phyloP scores from a whole-genome alignment of 169 alveolate genomes.

The Cryptosporidium bovis region DNA sequence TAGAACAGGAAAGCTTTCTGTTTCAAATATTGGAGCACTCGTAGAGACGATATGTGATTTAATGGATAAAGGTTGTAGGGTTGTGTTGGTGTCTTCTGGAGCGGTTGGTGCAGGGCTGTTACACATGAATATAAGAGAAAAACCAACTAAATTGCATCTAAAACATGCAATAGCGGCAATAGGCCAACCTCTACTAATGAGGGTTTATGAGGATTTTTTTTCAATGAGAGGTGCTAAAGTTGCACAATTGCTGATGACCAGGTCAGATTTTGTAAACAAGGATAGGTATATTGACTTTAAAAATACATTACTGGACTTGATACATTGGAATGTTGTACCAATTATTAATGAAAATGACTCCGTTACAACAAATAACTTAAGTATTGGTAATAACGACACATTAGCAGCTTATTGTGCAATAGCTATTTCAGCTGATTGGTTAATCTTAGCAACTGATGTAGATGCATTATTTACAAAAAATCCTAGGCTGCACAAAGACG shows the following conservation, averaged over 20 bases:
- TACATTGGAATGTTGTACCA: conserved; percentile 78
- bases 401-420: conserved; percentile 80
- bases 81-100: conserved; percentile 78
- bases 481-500: conserved; percentile 76
- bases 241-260: conserved; percentile 73
- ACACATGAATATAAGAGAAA: conserved; percentile 55
- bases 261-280: conserved; percentile 74
- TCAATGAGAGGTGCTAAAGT: conserved; percentile 73
- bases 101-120: conserved; percentile 81
- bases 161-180: conserved; percentile 82
- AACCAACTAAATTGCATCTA: conserved; percentile 71
- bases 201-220: conserved; percentile 76
- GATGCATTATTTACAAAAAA: conserved; percentile 77
- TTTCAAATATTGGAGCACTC: conserved; percentile 76
- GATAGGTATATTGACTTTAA: conserved; percentile 73
- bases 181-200: conserved; percentile 81
- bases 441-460: conserved; percentile 80
- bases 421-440: conserved; percentile 76
- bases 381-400: conserved; percentile 80
- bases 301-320: conserved; percentile 44
- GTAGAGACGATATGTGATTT: conserved; percentile 76
- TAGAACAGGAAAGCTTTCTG: conserved; percentile 54
- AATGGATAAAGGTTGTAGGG: conserved; percentile 68
- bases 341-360: conserved; percentile 80
- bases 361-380: conserved; percentile 74